Percentiles rank a stretch among this genome's conserved stretches.
Evolutionary conservation across 2,329 filamentous ascomycete species (phyloP).

Genomic region (Podosphaera aphanis): DNA sequence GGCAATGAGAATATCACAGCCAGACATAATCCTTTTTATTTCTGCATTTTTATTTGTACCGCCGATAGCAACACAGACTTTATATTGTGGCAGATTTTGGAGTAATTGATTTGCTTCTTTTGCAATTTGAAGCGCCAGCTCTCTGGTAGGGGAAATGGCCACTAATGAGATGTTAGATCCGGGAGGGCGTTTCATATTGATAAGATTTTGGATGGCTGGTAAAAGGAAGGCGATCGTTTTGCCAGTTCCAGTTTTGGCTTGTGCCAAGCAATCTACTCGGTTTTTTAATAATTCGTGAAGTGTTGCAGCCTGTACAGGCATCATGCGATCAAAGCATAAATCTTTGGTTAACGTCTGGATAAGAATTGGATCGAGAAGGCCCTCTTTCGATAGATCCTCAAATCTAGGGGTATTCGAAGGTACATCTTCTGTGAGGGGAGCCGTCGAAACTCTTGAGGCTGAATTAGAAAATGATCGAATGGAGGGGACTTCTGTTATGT

Average conservation of each 20-base stretch:
- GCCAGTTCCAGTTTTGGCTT: constrained; percentile 90
- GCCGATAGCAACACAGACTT: constrained; percentile 64
- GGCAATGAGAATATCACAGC: constrained; percentile 74
- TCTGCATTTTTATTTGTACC: constrained; percentile 57
- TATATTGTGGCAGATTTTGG: constrained; percentile 14
- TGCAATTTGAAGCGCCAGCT: constrained; percentile 60
- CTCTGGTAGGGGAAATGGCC: constrained; percentile 56
- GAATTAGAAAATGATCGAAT: constrained; percentile 2
- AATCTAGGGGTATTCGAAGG: constrained; percentile 24
- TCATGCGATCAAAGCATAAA: constrained; percentile 70
- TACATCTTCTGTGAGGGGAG: constrained; percentile 18
- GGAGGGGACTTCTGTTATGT: neutral
- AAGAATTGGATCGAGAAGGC: constrained; percentile 23
- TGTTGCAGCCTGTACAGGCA: constrained; percentile 68
- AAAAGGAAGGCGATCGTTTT: constrained; percentile 89
- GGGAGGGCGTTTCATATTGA: constrained; percentile 19
- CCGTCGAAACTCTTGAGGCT: constrained; percentile 18
- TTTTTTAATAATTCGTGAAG: constrained; percentile 51
- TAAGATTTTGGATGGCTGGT: constrained; percentile 53
- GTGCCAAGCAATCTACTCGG: constrained; percentile 52
- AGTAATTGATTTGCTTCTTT: constrained; percentile 37
- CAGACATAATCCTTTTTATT: constrained; percentile 43
- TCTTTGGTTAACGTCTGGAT: constrained; percentile 38
- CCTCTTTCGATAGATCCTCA: constrained; percentile 21
- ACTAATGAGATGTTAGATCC: constrained; percentile 40